Percentiles rank a stretch among this genome's conserved stretches.
These are phyloP conservation scores for Crithidia bombi DNA, from an alignment of 208 protist genomes.

Conservation along the genomic window DNA sequence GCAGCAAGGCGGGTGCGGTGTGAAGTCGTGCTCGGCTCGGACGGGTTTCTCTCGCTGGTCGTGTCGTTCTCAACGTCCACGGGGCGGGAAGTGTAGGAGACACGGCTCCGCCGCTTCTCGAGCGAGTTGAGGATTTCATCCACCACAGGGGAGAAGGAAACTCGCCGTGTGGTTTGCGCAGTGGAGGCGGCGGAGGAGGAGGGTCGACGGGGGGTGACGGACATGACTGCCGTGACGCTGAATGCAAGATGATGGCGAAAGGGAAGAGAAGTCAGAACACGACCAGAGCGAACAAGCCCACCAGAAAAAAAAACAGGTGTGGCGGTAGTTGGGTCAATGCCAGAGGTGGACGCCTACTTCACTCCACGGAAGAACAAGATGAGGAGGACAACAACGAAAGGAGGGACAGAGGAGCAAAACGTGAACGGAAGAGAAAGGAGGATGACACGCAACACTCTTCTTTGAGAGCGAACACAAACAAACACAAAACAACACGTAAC, in stretches of 20 bases:
- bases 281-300: not conserved
- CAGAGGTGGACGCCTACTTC: no score
- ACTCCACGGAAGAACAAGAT: no score
- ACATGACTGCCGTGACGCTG: slow-evolving; percentile 11
- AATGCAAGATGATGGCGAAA: not conserved
- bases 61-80: not conserved
- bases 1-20: slow-evolving; percentile 5
- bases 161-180: not conserved
- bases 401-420: no score
- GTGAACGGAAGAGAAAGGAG: no score
- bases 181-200: not conserved
- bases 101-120: not conserved
- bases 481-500: no score
- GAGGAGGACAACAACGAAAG: no score
- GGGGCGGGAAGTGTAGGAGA: no score
- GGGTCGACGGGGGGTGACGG: not conserved
- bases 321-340: no score
- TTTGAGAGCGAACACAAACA: no score
- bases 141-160: slow-evolving; percentile 2
- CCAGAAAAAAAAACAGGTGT: no score
- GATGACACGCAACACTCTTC: no score
- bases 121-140: not conserved
- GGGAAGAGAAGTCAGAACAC: not conserved
- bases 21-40: not conserved
- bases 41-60: not conserved